Base-by-base conservation (phyloP, 192 early-diverging fungal genomes). In the Chytriomyces sp. region DNA sequence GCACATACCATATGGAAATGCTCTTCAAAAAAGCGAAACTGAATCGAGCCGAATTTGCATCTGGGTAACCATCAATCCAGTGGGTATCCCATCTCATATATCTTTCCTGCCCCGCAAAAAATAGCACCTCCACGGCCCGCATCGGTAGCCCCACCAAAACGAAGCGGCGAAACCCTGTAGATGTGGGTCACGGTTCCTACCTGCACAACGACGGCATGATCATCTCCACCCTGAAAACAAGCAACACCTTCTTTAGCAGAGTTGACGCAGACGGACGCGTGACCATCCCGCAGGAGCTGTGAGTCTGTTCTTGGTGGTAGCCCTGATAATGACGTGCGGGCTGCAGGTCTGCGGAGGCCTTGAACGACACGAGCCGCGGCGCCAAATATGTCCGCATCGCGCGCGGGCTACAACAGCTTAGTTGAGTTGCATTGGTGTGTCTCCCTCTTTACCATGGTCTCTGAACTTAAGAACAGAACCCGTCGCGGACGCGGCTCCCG, bases 1-100 rank as follows among this genome's bases (percentile, higher is more conserved):
- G 66, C 28, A 52, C 26, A 12, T 56, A 52, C 56, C 66, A 68
- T 34, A 68, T 56, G 25, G 66, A 68, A 68, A 40, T 68, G 66
- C 12, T 68, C 52, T 56, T 68, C 44, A 53, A 56, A 28, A 68
- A 68, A 28, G 14, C 26, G n/a, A 53, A 68, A 36, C 39, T 56
- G n/a, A 7, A 49, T 12, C 49, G 54, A 30, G 26, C 66, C 4
- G 66, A 53, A 37, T 68, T 68, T 31, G 12, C 66, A 26, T n/a
- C 52, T 14, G 53, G 52, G 66, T 68, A 22, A 56, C 3, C 44
- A 41, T 62, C 3, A 28, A n/a, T 62, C 30, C 2, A 26, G 56
- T 3, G 2, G 14, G 14, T 3, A n/a, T 28, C 30, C 5, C 56
- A 26, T 17, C 3, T 17, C 10, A 17, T 49, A 17, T 49, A n/a